Percentiles rank a stretch among this genome's conserved stretches.
phyloP scores from a whole-genome alignment of 345 rosid genomes.

The Syzygium grande region DNA sequence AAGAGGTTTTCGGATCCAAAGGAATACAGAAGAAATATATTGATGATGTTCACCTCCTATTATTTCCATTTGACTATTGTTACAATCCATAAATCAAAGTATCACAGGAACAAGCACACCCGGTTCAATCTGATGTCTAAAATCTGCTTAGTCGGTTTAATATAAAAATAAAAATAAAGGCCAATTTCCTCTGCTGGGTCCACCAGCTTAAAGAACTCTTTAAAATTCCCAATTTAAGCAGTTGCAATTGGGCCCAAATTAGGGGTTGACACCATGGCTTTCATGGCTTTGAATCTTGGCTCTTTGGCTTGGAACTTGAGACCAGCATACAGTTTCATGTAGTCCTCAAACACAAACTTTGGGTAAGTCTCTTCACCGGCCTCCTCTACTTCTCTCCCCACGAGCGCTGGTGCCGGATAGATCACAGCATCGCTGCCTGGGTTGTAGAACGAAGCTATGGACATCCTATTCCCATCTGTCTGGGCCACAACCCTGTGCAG shows the following conservation, averaged over 20 bases:
- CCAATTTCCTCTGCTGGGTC: background rate
- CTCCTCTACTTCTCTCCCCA: conserved; percentile 32
- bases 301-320: conserved; percentile 82
- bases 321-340: conserved; percentile 71
- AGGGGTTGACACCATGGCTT: conserved; percentile 22
- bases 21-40: background rate
- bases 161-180: background rate
- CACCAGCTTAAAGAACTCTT: background rate
- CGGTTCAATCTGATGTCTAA: background rate
- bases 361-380: conserved; percentile 36
- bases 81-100: background rate
- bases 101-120: background rate
- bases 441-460: conserved; percentile 86
- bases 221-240: conserved; percentile 6
- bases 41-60: background rate
- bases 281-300: conserved; percentile 90
- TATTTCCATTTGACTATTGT: background rate
- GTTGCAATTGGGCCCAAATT: conserved; percentile 25
- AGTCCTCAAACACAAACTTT: conserved; percentile 73
- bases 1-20: background rate
- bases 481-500: conserved; percentile 78
- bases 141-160: background rate
- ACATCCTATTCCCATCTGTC: conserved; percentile 66
- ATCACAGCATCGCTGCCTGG: conserved; percentile 84
- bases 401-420: conserved; percentile 60